phyloP scores from a whole-genome alignment of 805 yeast genomes.

The Candida orba region DNA sequence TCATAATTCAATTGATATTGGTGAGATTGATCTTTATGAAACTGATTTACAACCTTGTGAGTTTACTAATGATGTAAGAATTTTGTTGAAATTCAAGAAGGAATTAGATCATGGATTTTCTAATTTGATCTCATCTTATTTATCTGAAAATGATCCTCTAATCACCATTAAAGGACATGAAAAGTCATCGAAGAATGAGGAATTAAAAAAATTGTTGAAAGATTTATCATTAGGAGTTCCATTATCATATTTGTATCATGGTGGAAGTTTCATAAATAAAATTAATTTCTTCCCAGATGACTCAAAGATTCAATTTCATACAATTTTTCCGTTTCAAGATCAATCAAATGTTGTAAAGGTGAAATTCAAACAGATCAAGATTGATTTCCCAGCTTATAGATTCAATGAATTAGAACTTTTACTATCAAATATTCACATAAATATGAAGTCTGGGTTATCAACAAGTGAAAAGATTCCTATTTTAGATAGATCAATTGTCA shows the following conservation, averaged over 20 bases:
- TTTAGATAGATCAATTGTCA: neutral
- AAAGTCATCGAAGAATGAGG: neutral
- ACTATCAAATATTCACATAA: neutral
- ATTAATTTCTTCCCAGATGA: neutral
- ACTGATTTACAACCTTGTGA: conserved; percentile 18
- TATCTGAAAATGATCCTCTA: neutral
- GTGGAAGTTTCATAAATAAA: neutral
- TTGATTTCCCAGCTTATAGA: neutral
- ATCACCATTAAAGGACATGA: neutral
- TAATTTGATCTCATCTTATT: neutral
- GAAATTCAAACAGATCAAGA: neutral
- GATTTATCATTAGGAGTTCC: neutral
- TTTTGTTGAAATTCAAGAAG: neutral
- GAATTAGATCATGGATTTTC: conserved; percentile 1
- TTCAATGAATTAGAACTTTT: neutral
- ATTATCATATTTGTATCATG: neutral
- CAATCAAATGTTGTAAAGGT: neutral
- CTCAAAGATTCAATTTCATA: neutral
- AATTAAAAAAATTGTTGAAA: neutral
- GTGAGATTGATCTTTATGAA: conserved; percentile 22
- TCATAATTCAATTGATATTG: conserved; percentile 30
- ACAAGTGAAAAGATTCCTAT: neutral
- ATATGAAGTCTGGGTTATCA: neutral
- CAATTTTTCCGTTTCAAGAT: neutral
- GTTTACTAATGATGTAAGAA: conserved; percentile 1